Evolutionary conservation across 164 flowering plant species (phyloP).

Genomic region (Nelumbo lutea): DNA sequence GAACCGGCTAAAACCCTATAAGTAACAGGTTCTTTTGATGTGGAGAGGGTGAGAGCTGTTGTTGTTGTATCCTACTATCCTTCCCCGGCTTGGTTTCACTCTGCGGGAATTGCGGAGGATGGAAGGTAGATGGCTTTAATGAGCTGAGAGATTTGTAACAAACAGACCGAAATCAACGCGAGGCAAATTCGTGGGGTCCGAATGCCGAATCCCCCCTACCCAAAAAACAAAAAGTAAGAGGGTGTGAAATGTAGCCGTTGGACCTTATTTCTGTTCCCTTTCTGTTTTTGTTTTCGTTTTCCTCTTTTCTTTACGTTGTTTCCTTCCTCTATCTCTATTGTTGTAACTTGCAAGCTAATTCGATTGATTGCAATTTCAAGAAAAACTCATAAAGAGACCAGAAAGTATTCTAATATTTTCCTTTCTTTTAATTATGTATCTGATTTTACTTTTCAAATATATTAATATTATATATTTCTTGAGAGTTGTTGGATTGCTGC

Average conservation of each 20-base stretch:
- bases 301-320: background rate
- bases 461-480: too few species aligned
- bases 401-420: too few species aligned
- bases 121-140: slow-evolving; percentile 10
- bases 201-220: slow-evolving; percentile 20
- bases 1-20: slow-evolving; percentile 12
- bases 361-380: too few species aligned
- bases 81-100: background rate
- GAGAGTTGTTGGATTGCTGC: too few species aligned
- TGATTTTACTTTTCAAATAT: too few species aligned
- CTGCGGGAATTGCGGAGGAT: slow-evolving; percentile 38
- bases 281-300: background rate
- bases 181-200: slow-evolving; percentile 29
- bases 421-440: too few species aligned
- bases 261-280: background rate
- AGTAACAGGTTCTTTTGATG: background rate
- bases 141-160: slow-evolving; percentile 4
- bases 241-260: slow-evolving; percentile 34
- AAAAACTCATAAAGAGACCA: too few species aligned
- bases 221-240: slow-evolving; percentile 6
- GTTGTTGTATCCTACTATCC: background rate
- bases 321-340: background rate
- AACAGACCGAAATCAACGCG: slow-evolving; percentile 27
- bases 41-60: background rate
- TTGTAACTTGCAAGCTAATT: too few species aligned